Conservation (phyloP, 2,329 filamentous ascomycete species). For the Fusarium sp. region DNA sequence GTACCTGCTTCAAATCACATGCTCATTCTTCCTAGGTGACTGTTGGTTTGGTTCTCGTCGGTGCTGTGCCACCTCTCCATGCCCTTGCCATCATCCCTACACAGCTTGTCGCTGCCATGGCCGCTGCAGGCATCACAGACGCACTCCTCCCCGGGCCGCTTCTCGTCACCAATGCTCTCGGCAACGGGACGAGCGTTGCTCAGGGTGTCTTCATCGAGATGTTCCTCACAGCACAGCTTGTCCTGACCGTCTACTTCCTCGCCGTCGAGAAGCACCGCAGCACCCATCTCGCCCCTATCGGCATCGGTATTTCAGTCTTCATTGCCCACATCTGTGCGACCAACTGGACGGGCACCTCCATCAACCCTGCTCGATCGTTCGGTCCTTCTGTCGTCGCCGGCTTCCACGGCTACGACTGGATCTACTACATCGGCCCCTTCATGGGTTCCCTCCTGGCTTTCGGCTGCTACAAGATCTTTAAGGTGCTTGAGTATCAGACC, state of each 20-base stretch:
- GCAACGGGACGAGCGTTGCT: constrained; percentile 60
- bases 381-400: constrained; percentile 59
- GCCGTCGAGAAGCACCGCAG: constrained; percentile 79
- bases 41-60: constrained; percentile 68
- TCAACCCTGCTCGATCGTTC: constrained; percentile 65
- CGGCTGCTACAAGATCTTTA: constrained; percentile 63
- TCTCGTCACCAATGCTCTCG: constrained; percentile 67
- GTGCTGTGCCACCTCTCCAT: constrained; percentile 65
- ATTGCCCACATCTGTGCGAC: constrained; percentile 62
- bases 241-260: constrained; percentile 75
- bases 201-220: constrained; percentile 76
- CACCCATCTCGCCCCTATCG: constrained; percentile 77
- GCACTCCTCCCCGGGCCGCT: constrained; percentile 69
- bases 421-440: constrained; percentile 66
- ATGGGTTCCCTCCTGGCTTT: constrained; percentile 62
- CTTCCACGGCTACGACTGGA: constrained; percentile 63
- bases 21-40: constrained; percentile 56
- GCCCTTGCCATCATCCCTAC: constrained; percentile 64
- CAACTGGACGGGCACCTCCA: constrained; percentile 60
- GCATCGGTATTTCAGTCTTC: constrained; percentile 78
- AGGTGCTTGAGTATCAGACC: constrained; percentile 63
- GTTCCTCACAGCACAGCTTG: constrained; percentile 72
- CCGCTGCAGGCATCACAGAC: constrained; percentile 67
- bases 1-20: constrained; percentile 3
- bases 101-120: constrained; percentile 70